Evolutionary conservation across 1,284 basidiomycete genomes (phyloP).

Genomic region (Trichosporon coremiiforme): DNA sequence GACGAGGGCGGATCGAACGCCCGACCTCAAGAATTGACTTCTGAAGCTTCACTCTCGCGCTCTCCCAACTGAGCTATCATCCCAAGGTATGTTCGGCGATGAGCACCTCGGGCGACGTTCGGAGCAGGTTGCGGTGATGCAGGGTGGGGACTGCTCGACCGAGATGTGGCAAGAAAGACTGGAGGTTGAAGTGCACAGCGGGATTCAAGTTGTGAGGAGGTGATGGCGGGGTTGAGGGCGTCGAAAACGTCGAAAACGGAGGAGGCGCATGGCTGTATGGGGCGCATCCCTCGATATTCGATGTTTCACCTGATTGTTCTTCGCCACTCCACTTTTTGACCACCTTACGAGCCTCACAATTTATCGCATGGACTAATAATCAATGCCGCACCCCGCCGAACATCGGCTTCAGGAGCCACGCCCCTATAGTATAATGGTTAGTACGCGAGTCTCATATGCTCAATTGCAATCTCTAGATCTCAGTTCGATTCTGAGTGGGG

Average conservation of each 20-base stretch:
- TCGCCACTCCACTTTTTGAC: too few relatives aligned
- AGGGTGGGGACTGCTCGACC: too few relatives aligned
- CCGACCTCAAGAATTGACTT: conserved; percentile 13
- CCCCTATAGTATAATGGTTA: conserved; percentile 19
- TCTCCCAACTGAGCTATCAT: conserved; percentile 14
- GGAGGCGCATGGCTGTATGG: too few relatives aligned
- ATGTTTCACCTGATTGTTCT: too few relatives aligned
- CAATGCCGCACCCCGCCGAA: neutral
- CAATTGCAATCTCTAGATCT: conserved; percentile 17
- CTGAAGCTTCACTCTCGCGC: conserved; percentile 13
- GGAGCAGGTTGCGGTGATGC: neutral
- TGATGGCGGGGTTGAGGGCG: too few relatives aligned
- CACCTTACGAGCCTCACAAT: too few relatives aligned
- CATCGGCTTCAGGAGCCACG: neutral
- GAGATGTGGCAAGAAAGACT: too few relatives aligned
- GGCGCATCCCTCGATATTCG: too few relatives aligned
- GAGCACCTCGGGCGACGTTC: neutral
- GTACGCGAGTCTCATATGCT: conserved; percentile 18
- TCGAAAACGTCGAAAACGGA: too few relatives aligned
- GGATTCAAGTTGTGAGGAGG: too few relatives aligned
- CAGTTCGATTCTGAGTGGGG: conserved; percentile 19
- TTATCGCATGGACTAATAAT: neutral
- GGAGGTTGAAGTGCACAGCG: too few relatives aligned
- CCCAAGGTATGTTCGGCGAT: neutral
- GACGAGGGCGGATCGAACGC: conserved; percentile 14